These are phyloP conservation scores for Marasmius fiardii DNA, from an alignment of 1,284 basidiomycete genomes.

Conservation along the genomic window DNA sequence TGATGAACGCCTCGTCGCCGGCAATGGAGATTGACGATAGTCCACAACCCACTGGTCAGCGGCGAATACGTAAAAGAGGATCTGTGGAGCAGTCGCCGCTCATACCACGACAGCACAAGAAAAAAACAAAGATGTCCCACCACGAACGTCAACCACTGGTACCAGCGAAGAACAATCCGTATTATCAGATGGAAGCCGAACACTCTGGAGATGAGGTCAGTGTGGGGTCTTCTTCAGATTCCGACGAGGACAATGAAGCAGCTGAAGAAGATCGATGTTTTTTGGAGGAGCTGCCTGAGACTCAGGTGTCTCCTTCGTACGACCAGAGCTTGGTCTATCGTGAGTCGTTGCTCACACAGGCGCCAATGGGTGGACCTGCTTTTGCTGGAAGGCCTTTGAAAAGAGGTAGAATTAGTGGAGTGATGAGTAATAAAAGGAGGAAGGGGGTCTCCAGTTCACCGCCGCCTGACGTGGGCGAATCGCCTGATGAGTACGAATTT, in stretches of 20 bases:
- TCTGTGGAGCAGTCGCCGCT: background rate
- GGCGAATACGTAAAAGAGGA: constrained; percentile 5
- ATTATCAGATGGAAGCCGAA: constrained; percentile 64
- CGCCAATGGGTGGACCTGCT: constrained; percentile 42
- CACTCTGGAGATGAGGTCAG: constrained; percentile 81
- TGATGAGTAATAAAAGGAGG: constrained; percentile 23
- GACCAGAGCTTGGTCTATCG: constrained; percentile 68
- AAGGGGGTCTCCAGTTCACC: constrained; percentile 59
- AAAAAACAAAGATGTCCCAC: constrained; percentile 32
- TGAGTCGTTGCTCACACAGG: constrained; percentile 69
- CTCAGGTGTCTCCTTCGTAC: constrained; percentile 75
- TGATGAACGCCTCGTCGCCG: constrained; percentile 30
- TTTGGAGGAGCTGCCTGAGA: constrained; percentile 60
- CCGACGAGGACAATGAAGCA: constrained; percentile 51
- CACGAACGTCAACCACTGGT: constrained; percentile 22
- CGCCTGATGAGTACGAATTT: constrained; percentile 60
- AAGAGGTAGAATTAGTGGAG: constrained; percentile 31
- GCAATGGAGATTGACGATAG: constrained; percentile 18
- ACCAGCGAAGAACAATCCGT: constrained; percentile 43
- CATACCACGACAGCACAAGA: constrained; percentile 19
- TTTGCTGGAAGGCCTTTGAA: constrained; percentile 53
- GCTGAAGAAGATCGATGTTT: constrained; percentile 70
- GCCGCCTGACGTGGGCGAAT: constrained; percentile 36
- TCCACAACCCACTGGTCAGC: background rate
- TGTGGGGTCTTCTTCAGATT: constrained; percentile 55